Evolutionary conservation across 345 rosid genomes (phyloP).

Genomic region (Murraya koenigii): DNA sequence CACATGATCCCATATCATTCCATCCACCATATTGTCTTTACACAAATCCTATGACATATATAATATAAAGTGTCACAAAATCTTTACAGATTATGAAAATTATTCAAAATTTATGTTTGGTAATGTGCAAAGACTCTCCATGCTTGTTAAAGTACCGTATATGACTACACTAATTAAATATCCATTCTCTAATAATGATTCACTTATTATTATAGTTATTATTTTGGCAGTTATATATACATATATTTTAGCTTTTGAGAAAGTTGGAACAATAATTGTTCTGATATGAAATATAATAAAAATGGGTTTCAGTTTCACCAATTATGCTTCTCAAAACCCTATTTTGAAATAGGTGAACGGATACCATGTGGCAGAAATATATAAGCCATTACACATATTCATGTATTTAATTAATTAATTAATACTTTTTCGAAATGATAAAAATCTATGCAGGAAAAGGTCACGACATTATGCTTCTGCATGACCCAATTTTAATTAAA

Average conservation of each 20-base stretch:
- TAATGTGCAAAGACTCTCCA: neutral
- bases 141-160: neutral
- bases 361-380: neutral
- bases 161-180: neutral
- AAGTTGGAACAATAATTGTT: constrained; percentile 7
- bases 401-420: neutral
- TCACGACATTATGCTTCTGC: neutral
- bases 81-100: too few species aligned
- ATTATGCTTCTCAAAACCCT: neutral
- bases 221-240: neutral
- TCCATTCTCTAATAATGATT: neutral
- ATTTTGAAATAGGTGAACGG: neutral
- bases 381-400: neutral
- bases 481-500: too few species aligned
- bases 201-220: neutral
- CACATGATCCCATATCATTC: neutral
- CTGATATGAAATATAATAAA: neutral
- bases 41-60: too few species aligned
- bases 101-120: neutral
- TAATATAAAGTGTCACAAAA: too few species aligned
- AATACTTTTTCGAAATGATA: neutral
- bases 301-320: neutral
- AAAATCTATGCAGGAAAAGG: neutral
- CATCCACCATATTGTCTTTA: too few species aligned
- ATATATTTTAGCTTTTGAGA: neutral